phyloP scores from a whole-genome alignment of 768 basidiomycete species.

The Sporobolomyces pararoseus region DNA sequence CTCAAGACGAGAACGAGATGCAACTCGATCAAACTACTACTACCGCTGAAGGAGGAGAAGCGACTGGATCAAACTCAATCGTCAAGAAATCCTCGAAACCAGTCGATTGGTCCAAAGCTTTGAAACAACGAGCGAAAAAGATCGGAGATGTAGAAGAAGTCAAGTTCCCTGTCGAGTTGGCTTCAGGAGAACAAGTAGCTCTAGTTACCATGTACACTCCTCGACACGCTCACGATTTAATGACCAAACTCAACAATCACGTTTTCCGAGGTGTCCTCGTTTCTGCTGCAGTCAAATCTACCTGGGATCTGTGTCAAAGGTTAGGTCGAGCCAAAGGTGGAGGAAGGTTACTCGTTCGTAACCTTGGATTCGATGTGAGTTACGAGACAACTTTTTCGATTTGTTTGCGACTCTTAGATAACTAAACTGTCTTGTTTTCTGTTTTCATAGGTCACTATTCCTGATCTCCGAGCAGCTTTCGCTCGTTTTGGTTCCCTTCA shows the following conservation, averaged over 20 bases:
- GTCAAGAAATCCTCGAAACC: conserved; percentile 38
- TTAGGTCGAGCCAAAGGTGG: conserved; percentile 51
- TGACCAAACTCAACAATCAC: conserved; percentile 80
- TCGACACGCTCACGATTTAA: conserved; percentile 64
- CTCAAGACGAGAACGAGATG: conserved; percentile 60
- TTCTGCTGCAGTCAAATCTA: conserved; percentile 86
- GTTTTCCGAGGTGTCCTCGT: conserved; percentile 83
- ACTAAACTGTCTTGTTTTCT: neutral
- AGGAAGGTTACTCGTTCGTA: conserved; percentile 76
- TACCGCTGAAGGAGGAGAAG: conserved; percentile 59
- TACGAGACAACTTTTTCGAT: too few species aligned
- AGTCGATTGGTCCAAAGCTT: conserved; percentile 42
- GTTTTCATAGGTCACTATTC: conserved; percentile 62
- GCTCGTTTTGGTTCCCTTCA: conserved; percentile 81
- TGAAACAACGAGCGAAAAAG: conserved; percentile 69
- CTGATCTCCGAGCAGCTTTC: conserved; percentile 80
- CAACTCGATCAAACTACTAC: neutral
- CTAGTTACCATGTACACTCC: conserved; percentile 70
- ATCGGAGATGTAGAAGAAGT: conserved; percentile 70
- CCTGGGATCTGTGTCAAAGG: conserved; percentile 54
- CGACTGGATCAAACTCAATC: conserved; percentile 10
- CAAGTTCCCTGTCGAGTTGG: conserved; percentile 52
- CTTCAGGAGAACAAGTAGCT: conserved; percentile 59
- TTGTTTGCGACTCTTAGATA: too few species aligned
- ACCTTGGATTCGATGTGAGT: conserved; percentile 66